Evolutionary conservation across 78 protist species (phyloP).

Genomic region (Emiliania huxleyi): DNA sequence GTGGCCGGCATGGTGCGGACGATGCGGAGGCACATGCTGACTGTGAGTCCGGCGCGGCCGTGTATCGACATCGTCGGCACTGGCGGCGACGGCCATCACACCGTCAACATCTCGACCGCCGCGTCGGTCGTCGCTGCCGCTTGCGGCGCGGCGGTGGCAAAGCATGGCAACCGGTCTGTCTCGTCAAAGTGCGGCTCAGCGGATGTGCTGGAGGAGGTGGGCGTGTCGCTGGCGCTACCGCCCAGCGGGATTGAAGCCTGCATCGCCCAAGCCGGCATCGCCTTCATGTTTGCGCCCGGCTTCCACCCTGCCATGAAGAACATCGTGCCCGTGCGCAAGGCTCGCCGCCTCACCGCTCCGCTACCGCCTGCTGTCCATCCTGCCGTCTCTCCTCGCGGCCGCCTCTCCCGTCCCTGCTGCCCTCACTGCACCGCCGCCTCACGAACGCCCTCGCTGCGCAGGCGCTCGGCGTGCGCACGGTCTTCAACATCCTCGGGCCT

Average conservation of each 20-base stretch:
- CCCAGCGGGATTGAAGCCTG: neutral
- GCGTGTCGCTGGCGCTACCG: neutral
- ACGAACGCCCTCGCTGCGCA: too few relatives aligned
- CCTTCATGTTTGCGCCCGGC: slow-evolving; percentile 20
- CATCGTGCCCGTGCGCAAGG: slow-evolving; percentile 7
- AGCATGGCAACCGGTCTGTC: slow-evolving; percentile 22
- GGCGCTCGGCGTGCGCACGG: slow-evolving; percentile 29
- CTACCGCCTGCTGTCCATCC: too few relatives aligned
- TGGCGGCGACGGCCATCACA: neutral
- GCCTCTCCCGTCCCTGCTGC: too few relatives aligned
- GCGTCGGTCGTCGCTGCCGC: neutral
- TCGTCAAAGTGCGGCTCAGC: neutral
- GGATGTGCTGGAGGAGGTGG: neutral
- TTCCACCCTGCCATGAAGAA: slow-evolving; percentile 27
- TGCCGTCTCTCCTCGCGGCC: too few relatives aligned
- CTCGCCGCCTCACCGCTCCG: too few relatives aligned
- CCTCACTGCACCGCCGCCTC: too few relatives aligned
- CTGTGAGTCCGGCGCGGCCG: neutral
- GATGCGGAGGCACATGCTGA: neutral
- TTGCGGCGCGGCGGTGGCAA: neutral
- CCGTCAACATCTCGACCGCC: neutral
- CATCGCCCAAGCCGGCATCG: neutral
- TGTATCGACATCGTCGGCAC: slow-evolving; percentile 27
- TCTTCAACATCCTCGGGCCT: slow-evolving; percentile 26
- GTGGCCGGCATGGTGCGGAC: neutral